A percentile compares a stretch with the other conserved stretches of the same genome.
Evolutionary conservation across 148 eudicot species (phyloP).

Genomic region (Fagopyrum homotropicum): DNA sequence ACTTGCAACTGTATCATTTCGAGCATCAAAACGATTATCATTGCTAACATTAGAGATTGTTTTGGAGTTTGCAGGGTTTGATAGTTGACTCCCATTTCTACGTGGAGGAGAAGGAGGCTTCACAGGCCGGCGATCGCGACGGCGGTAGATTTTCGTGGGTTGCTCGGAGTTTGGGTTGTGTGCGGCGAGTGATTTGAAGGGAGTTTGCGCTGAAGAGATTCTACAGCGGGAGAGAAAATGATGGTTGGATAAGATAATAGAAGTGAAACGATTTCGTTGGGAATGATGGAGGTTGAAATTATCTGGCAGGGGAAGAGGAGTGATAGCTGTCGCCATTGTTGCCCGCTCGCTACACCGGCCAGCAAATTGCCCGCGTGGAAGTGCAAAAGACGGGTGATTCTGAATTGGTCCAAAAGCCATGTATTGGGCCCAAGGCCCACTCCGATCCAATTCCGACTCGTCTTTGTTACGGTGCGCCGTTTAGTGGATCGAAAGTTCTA

Average conservation of each 20-base stretch:
- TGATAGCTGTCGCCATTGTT: background rate
- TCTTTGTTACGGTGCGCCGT: too few species aligned
- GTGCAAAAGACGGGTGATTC: background rate
- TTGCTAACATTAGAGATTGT: background rate
- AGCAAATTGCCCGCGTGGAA: background rate
- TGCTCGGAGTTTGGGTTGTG: background rate
- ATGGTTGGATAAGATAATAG: background rate
- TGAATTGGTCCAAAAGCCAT: background rate
- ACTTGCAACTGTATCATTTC: background rate
- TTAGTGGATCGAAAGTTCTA: too few species aligned
- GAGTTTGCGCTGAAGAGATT: background rate
- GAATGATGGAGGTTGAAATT: background rate
- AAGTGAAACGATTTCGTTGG: conserved; percentile 1
- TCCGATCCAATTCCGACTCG: too few species aligned
- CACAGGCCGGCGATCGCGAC: background rate
- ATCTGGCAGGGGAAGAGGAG: background rate
- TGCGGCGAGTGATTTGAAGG: background rate
- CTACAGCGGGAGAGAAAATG: background rate
- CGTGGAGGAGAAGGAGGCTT: background rate
- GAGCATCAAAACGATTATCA: background rate
- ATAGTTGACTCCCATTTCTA: background rate
- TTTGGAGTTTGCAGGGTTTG: background rate
- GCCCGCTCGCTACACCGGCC: background rate
- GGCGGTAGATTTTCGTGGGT: conserved; percentile 5
- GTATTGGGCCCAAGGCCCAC: background rate